These are phyloP conservation scores for Pseudogymnoascus sp. DNA, from an alignment of 2,329 filamentous ascomycete species.

Conservation along the genomic window DNA sequence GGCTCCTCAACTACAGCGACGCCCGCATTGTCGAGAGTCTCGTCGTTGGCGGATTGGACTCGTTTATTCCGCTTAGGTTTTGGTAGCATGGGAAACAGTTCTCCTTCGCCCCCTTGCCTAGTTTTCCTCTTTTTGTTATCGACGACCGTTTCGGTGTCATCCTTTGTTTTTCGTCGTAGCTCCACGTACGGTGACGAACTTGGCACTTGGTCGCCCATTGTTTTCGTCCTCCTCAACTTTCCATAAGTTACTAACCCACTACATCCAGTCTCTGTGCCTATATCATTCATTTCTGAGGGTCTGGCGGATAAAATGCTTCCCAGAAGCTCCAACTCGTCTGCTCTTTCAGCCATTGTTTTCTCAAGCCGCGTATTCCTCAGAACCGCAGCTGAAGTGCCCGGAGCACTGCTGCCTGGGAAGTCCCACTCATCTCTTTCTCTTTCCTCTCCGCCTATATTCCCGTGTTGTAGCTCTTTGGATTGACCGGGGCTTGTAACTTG, in stretches of 20 bases:
- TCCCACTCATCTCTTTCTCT: constrained; percentile 9
- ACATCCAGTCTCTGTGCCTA: background rate
- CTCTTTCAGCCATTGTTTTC: background rate
- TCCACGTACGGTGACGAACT: background rate
- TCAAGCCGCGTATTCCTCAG: background rate
- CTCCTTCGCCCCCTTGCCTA: constrained; percentile 5
- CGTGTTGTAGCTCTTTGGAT: background rate
- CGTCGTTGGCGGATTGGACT: background rate
- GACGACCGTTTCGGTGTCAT: background rate
- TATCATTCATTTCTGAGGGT: background rate
- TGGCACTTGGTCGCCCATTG: constrained; percentile 1
- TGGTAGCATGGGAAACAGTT: constrained; percentile 6
- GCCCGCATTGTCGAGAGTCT: background rate
- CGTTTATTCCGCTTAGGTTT: constrained; percentile 10
- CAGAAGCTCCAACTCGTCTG: background rate
- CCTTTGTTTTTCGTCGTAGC: background rate
- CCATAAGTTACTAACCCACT: constrained; percentile 5
- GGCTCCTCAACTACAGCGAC: background rate
- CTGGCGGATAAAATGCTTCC: background rate
- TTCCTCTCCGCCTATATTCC: background rate
- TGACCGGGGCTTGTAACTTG: background rate
- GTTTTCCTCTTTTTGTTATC: constrained; percentile 1
- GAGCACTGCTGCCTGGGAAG: constrained; percentile 10
- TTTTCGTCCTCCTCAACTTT: constrained; percentile 3
- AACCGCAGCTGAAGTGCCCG: background rate